Evolutionary conservation across 257 asterid species (phyloP).

Genomic region (Solanum boliviense): DNA sequence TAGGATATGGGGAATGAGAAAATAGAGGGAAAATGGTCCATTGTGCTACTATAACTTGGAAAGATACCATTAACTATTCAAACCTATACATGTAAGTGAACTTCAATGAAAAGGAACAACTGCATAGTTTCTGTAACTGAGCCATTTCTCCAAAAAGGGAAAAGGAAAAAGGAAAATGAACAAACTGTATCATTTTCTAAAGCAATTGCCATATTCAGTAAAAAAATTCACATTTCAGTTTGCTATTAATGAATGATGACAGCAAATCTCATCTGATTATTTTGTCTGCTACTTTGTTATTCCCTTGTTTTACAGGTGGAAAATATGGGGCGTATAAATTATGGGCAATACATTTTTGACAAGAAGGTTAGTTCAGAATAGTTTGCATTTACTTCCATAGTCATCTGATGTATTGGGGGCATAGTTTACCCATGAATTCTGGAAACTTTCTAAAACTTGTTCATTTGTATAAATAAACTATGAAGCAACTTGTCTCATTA

Average conservation of each 20-base stretch:
- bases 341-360: conserved; percentile 67
- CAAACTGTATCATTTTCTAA: not conserved
- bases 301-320: conserved; percentile 52
- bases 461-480: not conserved
- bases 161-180: not conserved
- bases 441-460: not conserved
- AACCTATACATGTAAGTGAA: not conserved
- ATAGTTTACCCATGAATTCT: not conserved
- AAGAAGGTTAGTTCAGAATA: conserved; percentile 48
- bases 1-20: not conserved
- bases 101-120: not conserved
- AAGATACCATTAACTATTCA: not conserved
- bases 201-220: not conserved
- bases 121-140: not conserved
- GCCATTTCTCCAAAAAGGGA: not conserved
- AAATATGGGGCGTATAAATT: conserved; percentile 94
- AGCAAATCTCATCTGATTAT: not conserved
- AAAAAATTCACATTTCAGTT: not conserved
- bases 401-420: not conserved
- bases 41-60: not conserved
- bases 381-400: not conserved
- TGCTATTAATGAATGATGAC: not conserved
- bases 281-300: not conserved
- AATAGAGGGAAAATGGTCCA: not conserved
- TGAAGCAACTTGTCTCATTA: not conserved